Evolutionary conservation across 768 basidiomycete species (phyloP).

Genomic region (Hygrocybe punicea): DNA sequence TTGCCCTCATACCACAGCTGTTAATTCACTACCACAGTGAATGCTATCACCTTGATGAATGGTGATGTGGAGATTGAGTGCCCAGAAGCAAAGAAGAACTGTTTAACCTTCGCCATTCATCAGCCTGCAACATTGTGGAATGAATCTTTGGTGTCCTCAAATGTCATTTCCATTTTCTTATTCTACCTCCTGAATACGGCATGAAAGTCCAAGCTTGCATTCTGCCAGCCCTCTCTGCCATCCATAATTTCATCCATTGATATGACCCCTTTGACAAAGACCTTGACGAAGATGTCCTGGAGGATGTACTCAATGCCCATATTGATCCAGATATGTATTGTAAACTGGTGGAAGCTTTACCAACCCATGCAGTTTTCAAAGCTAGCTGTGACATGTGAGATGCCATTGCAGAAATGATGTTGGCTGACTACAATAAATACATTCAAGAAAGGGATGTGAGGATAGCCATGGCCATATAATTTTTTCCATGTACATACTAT

Average conservation of each 20-base stretch:
- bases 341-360: neutral
- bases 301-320: neutral
- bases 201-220: constrained; percentile 26
- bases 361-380: constrained; percentile 2
- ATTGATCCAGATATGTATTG: neutral
- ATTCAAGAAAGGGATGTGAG: too few species aligned
- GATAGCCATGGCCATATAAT: too few species aligned
- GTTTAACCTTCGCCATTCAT: too few species aligned
- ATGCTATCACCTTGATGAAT: constrained; percentile 38
- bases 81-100: too few species aligned
- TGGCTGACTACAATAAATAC: constrained; percentile 9
- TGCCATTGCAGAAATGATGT: constrained; percentile 13
- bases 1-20: constrained; percentile 31
- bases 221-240: constrained; percentile 16
- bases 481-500: too few species aligned
- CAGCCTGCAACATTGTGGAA: too few species aligned
- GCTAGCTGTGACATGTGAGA: constrained; percentile 4
- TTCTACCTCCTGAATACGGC: constrained; percentile 17
- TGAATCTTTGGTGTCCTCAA: too few species aligned
- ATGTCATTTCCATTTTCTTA: constrained; percentile 17
- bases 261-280: too few species aligned
- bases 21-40: constrained; percentile 39
- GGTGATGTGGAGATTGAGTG: constrained; percentile 27
- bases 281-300: neutral
- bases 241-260: constrained; percentile 31